These are phyloP conservation scores for Chalara sp. DNA, from an alignment of 2,329 filamentous ascomycete species.

Conservation along the genomic window DNA sequence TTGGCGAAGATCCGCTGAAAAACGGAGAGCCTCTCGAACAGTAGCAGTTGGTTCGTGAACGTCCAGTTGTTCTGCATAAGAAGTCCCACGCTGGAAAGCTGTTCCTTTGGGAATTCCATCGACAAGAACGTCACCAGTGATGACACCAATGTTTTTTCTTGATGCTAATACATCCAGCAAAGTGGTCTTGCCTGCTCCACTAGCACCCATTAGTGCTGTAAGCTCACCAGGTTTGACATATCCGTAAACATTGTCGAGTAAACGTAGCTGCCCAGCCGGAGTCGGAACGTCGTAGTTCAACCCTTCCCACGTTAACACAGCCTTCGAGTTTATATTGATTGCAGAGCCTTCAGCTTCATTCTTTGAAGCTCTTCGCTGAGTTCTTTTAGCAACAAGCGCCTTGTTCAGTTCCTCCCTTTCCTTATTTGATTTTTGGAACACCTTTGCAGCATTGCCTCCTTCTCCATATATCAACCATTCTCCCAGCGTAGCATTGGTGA, in stretches of 20 bases:
- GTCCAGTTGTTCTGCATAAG: constrained; percentile 68
- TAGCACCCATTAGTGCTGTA: constrained; percentile 56
- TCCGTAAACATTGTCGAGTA: constrained; percentile 55
- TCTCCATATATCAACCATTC: constrained; percentile 73
- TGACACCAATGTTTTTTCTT: constrained; percentile 81
- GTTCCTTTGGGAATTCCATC: constrained; percentile 60
- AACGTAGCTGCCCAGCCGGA: constrained; percentile 33
- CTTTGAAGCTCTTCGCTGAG: constrained; percentile 42
- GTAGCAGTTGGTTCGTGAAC: constrained; percentile 78
- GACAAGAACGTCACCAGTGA: constrained; percentile 72
- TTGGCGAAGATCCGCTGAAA: constrained; percentile 60
- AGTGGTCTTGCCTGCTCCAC: constrained; percentile 82
- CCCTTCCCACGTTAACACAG: constrained; percentile 75
- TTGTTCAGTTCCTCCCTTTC: constrained; percentile 62
- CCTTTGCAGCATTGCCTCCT: constrained; percentile 73
- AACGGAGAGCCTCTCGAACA: constrained; percentile 65
- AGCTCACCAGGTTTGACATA: constrained; percentile 56
- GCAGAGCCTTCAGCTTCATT: constrained; percentile 37
- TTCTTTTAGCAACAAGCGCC: constrained; percentile 51
- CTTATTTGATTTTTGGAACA: constrained; percentile 64
- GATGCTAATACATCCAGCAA: constrained; percentile 80
- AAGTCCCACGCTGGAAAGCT: constrained; percentile 85
- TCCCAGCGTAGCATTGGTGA: constrained; percentile 69
- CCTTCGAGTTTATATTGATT: constrained; percentile 52
- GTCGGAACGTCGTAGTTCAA: constrained; percentile 68